phyloP scores from a whole-genome alignment of 257 asterid genomes.

The Nicotiana benthamiana region DNA sequence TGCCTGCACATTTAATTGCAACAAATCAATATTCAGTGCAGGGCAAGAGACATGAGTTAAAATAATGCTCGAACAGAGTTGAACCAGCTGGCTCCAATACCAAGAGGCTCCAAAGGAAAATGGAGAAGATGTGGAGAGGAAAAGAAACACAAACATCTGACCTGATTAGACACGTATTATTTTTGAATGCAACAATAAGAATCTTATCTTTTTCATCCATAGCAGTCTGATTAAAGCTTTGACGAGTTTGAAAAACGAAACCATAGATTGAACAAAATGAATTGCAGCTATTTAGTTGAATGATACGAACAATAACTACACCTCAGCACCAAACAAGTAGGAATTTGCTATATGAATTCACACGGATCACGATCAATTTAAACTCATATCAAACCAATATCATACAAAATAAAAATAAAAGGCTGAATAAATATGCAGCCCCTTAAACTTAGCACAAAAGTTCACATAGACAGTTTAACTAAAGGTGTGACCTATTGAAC shows the following conservation, averaged over 20 bases:
- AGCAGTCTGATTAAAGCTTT: background rate
- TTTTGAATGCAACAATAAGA: no score
- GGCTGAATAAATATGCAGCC: no score
- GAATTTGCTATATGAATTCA: no score
- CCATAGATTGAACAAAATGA: background rate
- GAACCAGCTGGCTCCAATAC: slow-evolving; percentile 1
- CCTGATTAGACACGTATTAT: background rate
- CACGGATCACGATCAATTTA: no score
- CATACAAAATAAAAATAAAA: no score
- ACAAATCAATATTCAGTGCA: background rate
- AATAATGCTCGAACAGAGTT: background rate
- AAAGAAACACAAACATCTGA: background rate
- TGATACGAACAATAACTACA: no score
- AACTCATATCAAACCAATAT: no score
- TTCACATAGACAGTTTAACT: no score
- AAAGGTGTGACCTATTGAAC: no score
- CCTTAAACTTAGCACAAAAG: no score
- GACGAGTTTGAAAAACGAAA: background rate
- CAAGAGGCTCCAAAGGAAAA: background rate
- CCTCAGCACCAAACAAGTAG: no score
- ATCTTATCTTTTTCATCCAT: background rate
- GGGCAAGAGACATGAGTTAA: background rate
- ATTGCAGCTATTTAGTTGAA: background rate
- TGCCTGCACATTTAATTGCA: slow-evolving; percentile 36
- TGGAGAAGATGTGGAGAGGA: background rate